Evolutionary conservation across 2,329 filamentous ascomycete genomes (phyloP).

Genomic region (Aspergillus caelatus): DNA sequence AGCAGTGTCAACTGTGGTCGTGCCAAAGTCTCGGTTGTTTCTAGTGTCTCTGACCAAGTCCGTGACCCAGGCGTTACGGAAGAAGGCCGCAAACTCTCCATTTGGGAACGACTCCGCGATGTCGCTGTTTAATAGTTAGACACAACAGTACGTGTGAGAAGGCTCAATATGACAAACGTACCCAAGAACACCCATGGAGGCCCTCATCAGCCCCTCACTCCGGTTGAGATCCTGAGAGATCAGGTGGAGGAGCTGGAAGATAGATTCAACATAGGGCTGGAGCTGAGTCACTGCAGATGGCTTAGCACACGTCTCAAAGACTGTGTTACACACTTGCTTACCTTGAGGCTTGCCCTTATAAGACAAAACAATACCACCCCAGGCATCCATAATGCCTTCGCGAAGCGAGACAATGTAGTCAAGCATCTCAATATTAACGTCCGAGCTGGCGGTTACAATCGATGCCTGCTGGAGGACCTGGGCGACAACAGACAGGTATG

Average conservation of each 20-base stretch:
- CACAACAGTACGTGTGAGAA: background rate
- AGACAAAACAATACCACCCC: conserved; percentile 93
- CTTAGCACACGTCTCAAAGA: conserved; percentile 13
- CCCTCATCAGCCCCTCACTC: conserved; percentile 86
- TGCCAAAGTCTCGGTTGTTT: conserved; percentile 80
- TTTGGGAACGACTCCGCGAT: conserved; percentile 91
- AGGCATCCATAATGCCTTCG: conserved; percentile 98
- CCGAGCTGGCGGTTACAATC: conserved; percentile 73
- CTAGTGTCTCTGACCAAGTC: conserved; percentile 89
- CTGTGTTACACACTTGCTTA: conserved; percentile 24
- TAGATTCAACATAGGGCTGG: conserved; percentile 76
- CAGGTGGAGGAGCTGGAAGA: conserved; percentile 82
- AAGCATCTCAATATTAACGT: conserved; percentile 90
- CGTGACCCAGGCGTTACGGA: conserved; percentile 90
- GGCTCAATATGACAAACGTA: conserved; percentile 50
- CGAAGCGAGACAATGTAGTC: conserved; percentile 94
- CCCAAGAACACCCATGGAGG: conserved; percentile 98
- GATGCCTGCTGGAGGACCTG: conserved; percentile 93
- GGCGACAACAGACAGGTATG: conserved; percentile 87
- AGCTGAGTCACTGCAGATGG: conserved; percentile 64
- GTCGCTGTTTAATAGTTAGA: conserved; percentile 63
- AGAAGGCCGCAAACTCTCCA: conserved; percentile 80
- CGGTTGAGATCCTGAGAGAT: conserved; percentile 83
- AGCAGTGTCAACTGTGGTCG: conserved; percentile 88
- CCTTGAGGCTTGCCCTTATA: conserved; percentile 70